These are phyloP conservation scores for Ophiosphaerella herpotricha DNA, from an alignment of 2,329 filamentous ascomycete genomes.

Conservation along the genomic window DNA sequence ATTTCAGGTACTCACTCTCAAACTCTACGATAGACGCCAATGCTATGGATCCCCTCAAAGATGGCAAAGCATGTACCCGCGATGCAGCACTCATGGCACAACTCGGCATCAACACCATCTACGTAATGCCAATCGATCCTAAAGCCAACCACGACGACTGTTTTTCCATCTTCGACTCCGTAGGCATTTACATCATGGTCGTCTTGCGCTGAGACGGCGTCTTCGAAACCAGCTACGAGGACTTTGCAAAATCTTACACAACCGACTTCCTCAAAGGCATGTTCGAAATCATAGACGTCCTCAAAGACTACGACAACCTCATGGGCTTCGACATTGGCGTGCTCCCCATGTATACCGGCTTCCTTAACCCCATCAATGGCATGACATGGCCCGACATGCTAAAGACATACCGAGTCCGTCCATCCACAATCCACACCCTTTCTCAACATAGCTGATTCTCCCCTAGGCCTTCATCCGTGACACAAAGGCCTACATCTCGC, in stretches of 20 bases:
- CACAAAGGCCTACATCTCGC: conserved; percentile 13
- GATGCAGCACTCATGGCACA: conserved; percentile 18
- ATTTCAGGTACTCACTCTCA: conserved; percentile 14
- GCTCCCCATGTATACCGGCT: neutral
- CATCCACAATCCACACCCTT: neutral
- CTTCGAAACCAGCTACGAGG: neutral
- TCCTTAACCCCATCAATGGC: neutral
- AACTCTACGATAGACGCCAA: conserved; percentile 13
- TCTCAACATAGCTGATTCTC: neutral
- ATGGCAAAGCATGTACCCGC: conserved; percentile 13
- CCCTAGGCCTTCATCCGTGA: conserved; percentile 12
- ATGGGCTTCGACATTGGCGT: conserved; percentile 10
- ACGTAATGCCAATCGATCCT: conserved; percentile 6
- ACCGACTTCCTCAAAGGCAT: conserved; percentile 6
- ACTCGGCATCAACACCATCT: conserved; percentile 17
- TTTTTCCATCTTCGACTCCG: conserved; percentile 18
- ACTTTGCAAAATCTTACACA: conserved; percentile 5
- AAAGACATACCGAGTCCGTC: conserved; percentile 10
- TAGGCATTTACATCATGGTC: conserved; percentile 16
- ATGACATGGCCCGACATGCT: neutral
- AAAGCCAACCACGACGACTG: conserved; percentile 14
- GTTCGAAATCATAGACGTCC: conserved; percentile 13
- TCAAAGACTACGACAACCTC: conserved; percentile 20
- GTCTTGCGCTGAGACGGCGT: conserved; percentile 6
- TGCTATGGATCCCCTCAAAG: conserved; percentile 11